phyloP scores from a whole-genome alignment of 2,329 filamentous ascomycete species.

The Canariomyces notabilis region DNA sequence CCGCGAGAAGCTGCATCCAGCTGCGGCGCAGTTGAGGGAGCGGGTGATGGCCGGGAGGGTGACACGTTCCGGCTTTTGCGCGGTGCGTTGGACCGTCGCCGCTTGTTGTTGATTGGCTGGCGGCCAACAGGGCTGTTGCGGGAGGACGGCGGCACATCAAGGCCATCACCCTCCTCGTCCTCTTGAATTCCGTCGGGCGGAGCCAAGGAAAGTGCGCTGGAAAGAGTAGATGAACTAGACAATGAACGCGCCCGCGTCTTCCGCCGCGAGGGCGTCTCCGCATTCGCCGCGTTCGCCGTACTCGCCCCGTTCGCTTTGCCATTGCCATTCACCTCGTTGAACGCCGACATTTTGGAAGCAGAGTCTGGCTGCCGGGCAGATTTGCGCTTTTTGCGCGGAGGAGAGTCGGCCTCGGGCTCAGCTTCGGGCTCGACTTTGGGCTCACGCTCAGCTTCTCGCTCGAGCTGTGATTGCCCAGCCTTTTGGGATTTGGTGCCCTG shows the following conservation, averaged over 20 bases:
- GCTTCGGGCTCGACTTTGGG: constrained; percentile 12
- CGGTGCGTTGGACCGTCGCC: constrained; percentile 25
- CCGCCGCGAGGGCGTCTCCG: constrained; percentile 24
- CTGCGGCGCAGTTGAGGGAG: constrained; percentile 16
- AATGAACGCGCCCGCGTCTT: constrained; percentile 25
- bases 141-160: constrained; percentile 23
- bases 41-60: constrained; percentile 19
- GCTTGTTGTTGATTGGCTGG: constrained; percentile 28
- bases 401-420: constrained; percentile 8
- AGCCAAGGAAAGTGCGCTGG: constrained; percentile 29
- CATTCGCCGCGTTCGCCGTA: no score
- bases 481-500: constrained; percentile 6
- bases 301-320: constrained; percentile 18
- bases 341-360: constrained; percentile 16
- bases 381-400: constrained; percentile 24
- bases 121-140: constrained; percentile 21
- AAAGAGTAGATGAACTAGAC: constrained; percentile 33
- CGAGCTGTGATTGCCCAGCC: background rate
- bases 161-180: constrained; percentile 17
- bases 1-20: constrained; percentile 9
- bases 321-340: constrained; percentile 22
- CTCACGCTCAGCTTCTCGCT: constrained; percentile 13
- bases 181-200: constrained; percentile 22
- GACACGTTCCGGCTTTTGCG: constrained; percentile 31
- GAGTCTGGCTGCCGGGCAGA: constrained; percentile 19